A percentile compares a stretch with the other conserved stretches of the same genome.
phyloP scores from a whole-genome alignment of 148 eudicot species.

The Vaccinium vitisidaea region DNA sequence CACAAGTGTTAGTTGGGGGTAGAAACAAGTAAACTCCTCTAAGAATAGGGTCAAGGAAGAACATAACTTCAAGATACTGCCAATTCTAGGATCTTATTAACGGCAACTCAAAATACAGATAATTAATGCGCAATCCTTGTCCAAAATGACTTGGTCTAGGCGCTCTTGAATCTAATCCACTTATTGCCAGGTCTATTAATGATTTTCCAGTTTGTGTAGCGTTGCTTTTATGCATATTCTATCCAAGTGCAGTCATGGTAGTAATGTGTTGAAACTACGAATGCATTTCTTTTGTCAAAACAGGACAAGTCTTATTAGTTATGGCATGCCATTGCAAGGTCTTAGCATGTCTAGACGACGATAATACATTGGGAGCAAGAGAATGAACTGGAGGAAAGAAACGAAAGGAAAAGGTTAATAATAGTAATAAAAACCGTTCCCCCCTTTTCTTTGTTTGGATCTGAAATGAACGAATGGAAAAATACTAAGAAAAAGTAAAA shows the following conservation, averaged over 20 bases:
- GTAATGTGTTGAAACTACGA: neutral
- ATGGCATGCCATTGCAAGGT: neutral
- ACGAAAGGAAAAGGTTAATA: neutral
- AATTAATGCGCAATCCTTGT: neutral
- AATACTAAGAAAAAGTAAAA: too few species aligned
- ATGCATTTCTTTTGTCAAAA: neutral
- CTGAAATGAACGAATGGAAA: too few species aligned
- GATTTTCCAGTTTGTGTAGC: neutral
- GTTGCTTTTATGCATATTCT: neutral
- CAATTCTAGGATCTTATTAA: neutral
- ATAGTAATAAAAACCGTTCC: neutral
- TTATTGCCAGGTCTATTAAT: neutral
- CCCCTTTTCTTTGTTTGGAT: neutral
- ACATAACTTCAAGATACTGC: neutral
- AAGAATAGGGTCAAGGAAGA: neutral
- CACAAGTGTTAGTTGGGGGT: neutral
- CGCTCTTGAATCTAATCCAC: neutral
- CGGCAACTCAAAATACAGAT: neutral
- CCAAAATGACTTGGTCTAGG: neutral
- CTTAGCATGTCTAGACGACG: neutral
- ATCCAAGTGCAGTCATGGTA: neutral
- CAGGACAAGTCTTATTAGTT: neutral
- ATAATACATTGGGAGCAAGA: neutral
- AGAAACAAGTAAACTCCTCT: neutral
- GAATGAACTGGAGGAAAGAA: neutral